Percentiles rank a stretch among this genome's conserved stretches.
phyloP scores from a whole-genome alignment of 305 asterid genomes.

The Fraxinus velutina region DNA sequence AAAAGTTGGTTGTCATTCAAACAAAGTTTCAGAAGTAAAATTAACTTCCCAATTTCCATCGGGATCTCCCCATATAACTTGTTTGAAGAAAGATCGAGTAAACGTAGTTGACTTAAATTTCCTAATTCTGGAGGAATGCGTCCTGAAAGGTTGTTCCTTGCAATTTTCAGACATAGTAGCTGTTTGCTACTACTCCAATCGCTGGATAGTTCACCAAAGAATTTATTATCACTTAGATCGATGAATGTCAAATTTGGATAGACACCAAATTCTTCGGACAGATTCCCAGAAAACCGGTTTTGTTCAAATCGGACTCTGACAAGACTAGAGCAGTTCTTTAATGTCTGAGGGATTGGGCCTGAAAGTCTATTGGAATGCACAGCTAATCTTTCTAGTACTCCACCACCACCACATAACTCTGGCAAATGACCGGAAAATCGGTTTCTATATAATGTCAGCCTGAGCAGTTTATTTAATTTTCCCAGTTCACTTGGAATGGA shows the following conservation, averaged over 20 bases:
- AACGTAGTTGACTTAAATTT: not conserved
- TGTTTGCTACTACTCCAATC: slow-evolving; percentile 12
- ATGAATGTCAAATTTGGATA: not conserved
- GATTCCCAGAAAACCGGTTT: slow-evolving; percentile 15
- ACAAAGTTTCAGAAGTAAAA: not conserved
- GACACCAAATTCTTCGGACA: not conserved
- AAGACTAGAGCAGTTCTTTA: not conserved
- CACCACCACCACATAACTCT: not conserved
- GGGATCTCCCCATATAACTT: not conserved
- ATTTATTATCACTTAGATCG: not conserved
- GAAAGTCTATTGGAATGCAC: not conserved
- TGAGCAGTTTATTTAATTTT: not conserved
- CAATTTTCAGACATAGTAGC: not conserved
- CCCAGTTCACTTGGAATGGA: slow-evolving; percentile 29
- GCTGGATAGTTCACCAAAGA: slow-evolving; percentile 14
- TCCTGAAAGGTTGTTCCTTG: not conserved
- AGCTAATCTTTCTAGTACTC: not conserved
- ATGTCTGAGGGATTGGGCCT: not conserved
- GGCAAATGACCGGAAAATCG: slow-evolving; percentile 22
- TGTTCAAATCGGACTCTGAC: not conserved
- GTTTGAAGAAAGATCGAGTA: slow-evolving; percentile 26
- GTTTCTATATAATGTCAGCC: slow-evolving; percentile 17
- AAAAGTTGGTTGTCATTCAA: not conserved
- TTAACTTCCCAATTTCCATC: not conserved
- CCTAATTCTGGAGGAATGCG: not conserved